Conservation (phyloP, 2,329 filamentous ascomycete species). For the Colletotrichum euphorbiae region DNA sequence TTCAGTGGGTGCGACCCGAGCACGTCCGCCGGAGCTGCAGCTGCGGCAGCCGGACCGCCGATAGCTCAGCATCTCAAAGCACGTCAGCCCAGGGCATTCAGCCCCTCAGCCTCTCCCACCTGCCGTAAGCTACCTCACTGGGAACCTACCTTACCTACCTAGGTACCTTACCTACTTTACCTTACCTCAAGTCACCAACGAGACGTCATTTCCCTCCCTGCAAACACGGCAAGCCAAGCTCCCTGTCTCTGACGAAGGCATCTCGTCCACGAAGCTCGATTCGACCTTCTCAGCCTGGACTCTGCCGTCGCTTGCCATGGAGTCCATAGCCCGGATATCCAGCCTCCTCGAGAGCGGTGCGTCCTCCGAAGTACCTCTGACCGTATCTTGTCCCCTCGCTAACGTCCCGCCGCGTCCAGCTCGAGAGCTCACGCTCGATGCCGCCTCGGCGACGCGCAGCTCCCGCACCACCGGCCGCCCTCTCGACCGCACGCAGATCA, state of each 20-base stretch:
- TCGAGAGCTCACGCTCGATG: constrained; percentile 96
- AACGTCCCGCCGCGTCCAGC: constrained; percentile 63
- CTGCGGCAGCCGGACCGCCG: not conserved
- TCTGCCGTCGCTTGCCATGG: constrained; percentile 68
- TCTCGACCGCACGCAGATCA: constrained; percentile 85
- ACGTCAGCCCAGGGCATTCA: constrained; percentile 8
- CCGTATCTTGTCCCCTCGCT: constrained; percentile 33
- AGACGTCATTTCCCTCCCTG: constrained; percentile 42
- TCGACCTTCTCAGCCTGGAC: not conserved
- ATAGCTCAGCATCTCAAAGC: not conserved
- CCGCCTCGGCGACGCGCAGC: constrained; percentile 86
- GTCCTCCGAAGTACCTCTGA: constrained; percentile 43
- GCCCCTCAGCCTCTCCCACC: constrained; percentile 6
- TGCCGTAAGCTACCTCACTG: too few species aligned
- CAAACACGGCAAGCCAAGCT: constrained; percentile 1
- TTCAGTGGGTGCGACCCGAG: constrained; percentile 1
- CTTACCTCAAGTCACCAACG: constrained; percentile 13
- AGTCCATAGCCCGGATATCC: constrained; percentile 95
- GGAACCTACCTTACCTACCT: too few species aligned
- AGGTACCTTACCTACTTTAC: not conserved
- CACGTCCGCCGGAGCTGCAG: not conserved
- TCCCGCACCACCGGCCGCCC: constrained; percentile 71
- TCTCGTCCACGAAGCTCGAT: not conserved
- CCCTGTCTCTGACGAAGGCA: not conserved
- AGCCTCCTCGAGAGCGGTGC: constrained; percentile 93